Evolutionary conservation across 768 basidiomycete species (phyloP).

Genomic region (Boletus subcaerulescens): DNA sequence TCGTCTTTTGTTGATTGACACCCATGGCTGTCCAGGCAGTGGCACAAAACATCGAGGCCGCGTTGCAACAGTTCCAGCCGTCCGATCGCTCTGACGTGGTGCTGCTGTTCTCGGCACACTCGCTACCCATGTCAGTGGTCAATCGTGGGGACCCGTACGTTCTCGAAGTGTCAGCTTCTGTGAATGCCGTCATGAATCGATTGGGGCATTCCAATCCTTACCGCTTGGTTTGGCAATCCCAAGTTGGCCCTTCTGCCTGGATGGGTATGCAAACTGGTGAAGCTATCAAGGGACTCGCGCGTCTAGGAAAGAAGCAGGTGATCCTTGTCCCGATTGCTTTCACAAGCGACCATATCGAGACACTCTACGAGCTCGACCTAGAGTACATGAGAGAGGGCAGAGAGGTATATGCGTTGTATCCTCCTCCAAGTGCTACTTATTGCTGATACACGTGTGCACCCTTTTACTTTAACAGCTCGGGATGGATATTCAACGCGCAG

Average conservation of each 20-base stretch:
- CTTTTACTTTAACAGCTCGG: slow-evolving; percentile 61
- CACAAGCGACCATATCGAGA: slow-evolving; percentile 99
- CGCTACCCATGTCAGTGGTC: slow-evolving; percentile 95
- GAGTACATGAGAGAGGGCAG: slow-evolving; percentile 90
- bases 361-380: slow-evolving; percentile 91
- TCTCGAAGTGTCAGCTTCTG: slow-evolving; percentile 91
- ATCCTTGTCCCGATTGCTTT: slow-evolving; percentile 95
- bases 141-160: slow-evolving; percentile 99
- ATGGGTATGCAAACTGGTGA: slow-evolving; percentile 96
- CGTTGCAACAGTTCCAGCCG: slow-evolving; percentile 74
- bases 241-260: slow-evolving; percentile 97
- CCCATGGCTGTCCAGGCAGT: slow-evolving; percentile 60
- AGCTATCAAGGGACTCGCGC: slow-evolving; percentile 82
- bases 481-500: slow-evolving; percentile 84
- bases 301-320: slow-evolving; percentile 70
- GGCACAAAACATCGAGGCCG: slow-evolving; percentile 80
- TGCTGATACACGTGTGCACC: slow-evolving; percentile 2
- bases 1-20: background rate
- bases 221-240: slow-evolving; percentile 95
- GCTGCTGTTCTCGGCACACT: slow-evolving; percentile 95
- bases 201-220: slow-evolving; percentile 80
- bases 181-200: slow-evolving; percentile 89
- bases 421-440: background rate
- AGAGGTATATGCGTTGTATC: slow-evolving; percentile 55
- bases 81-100: slow-evolving; percentile 72